Conservation (phyloP, 2,329 filamentous ascomycete species). For the Penicillium sp. region DNA sequence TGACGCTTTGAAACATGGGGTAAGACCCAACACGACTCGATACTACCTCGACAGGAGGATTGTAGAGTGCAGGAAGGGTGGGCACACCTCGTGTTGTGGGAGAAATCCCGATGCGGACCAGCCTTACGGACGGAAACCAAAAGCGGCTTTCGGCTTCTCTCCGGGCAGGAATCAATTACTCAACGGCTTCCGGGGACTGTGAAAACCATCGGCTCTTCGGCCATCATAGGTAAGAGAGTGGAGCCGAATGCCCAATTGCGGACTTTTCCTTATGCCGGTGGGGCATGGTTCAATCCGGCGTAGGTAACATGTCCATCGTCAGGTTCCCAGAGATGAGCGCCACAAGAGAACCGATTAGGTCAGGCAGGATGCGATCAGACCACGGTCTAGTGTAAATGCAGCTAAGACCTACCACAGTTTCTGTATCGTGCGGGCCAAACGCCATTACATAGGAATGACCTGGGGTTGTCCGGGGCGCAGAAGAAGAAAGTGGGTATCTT, state of each 20-base stretch:
- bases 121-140: too few relatives aligned
- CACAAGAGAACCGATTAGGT: too few relatives aligned
- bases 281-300: conserved; percentile 5
- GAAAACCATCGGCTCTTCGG: conserved; percentile 10
- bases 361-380: too few relatives aligned
- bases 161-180: not conserved
- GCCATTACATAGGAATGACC: not conserved
- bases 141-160: not conserved
- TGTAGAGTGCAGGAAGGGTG: too few relatives aligned
- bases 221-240: conserved; percentile 10
- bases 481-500: conserved; percentile 8
- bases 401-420: too few relatives aligned
- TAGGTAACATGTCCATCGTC: not conserved
- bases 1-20: too few relatives aligned
- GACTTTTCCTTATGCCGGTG: conserved; percentile 2
- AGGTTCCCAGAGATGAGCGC: too few relatives aligned
- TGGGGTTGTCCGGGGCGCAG: conserved; percentile 8
- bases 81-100: not conserved
- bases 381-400: too few relatives aligned
- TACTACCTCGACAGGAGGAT: too few relatives aligned
- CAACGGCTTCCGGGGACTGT: not conserved
- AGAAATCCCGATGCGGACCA: conserved; percentile 25
- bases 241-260: conserved; percentile 22
- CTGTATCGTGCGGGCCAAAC: too few relatives aligned
- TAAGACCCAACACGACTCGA: too few relatives aligned